Conservation (phyloP, 108 stramenopile species). For the Cafeteria roenbergensis region DNA sequence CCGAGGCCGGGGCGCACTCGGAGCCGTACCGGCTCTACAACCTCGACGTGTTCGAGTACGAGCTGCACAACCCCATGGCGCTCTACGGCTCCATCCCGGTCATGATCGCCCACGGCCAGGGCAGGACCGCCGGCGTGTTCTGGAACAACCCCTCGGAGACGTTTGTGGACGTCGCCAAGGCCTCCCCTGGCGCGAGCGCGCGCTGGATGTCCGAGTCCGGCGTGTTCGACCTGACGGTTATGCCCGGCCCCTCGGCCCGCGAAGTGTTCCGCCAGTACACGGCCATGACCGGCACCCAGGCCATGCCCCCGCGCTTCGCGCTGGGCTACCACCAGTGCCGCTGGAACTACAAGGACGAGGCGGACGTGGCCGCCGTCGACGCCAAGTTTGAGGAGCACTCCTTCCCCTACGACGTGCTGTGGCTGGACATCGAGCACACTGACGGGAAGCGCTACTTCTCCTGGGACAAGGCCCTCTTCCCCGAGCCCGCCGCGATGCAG, state of each 20-base stretch:
- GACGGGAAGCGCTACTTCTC: slow-evolving; percentile 98
- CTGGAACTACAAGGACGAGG: slow-evolving; percentile 97
- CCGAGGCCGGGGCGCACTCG: slow-evolving; percentile 41
- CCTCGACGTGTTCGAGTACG: slow-evolving; percentile 97
- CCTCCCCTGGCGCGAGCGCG: slow-evolving; percentile 2
- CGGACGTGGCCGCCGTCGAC: slow-evolving; percentile 79
- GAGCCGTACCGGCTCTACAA: slow-evolving; percentile 97
- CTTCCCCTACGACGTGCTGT: slow-evolving; percentile 96
- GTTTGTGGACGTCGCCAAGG: slow-evolving; percentile 69
- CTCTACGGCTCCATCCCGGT: slow-evolving; percentile 85
- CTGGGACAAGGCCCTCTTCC: slow-evolving; percentile 85
- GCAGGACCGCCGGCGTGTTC: slow-evolving; percentile 65
- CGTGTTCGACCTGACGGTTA: slow-evolving; percentile 37
- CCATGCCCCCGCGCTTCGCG: slow-evolving; percentile 82
- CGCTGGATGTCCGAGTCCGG: slow-evolving; percentile 68
- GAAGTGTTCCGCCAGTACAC: slow-evolving; percentile 67
- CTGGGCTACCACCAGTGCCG: slow-evolving; percentile 98
- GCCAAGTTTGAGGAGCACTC: slow-evolving; percentile 80
- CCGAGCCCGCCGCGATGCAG: slow-evolving; percentile 79
- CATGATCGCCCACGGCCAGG: slow-evolving; percentile 38
- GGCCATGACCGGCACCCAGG: slow-evolving; percentile 61
- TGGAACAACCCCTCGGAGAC: slow-evolving; percentile 97
- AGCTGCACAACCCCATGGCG: slow-evolving; percentile 91
- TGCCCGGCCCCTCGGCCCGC: slow-evolving; percentile 27
- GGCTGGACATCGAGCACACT: slow-evolving; percentile 99